A percentile compares a stretch with the other conserved stretches of the same genome.
phyloP scores from a whole-genome alignment of 139 green algal genomes.

The Ettlia oleoabundans region DNA sequence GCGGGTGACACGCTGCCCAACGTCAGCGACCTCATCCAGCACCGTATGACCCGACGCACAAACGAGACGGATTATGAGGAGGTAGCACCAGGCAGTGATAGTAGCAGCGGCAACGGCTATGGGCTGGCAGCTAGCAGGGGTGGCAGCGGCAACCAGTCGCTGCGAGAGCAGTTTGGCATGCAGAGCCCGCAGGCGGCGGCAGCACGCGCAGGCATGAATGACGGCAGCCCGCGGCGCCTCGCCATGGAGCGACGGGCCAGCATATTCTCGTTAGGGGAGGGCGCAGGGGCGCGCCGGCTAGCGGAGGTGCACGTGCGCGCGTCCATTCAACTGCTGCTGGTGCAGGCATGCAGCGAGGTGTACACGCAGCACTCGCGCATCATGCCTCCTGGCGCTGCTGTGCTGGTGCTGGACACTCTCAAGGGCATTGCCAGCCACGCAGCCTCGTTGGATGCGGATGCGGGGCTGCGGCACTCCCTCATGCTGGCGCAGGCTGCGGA shows the following conservation, averaged over 20 bases:
- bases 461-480: conserved; percentile 66
- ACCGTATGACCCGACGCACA: conserved; percentile 19
- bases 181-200: conserved; percentile 4
- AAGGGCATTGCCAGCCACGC: conserved; percentile 67
- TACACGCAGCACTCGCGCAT: conserved; percentile 54
- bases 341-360: conserved; percentile 72
- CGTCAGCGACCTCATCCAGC: conserved; percentile 44
- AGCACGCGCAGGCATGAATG: too few relatives aligned
- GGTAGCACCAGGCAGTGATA: neutral
- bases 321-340: conserved; percentile 89
- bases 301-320: conserved; percentile 74
- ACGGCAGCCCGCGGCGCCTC: neutral
- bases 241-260: conserved; percentile 2
- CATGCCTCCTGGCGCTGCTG: conserved; percentile 48
- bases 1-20: conserved; percentile 64
- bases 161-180: conserved; percentile 14
- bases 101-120: neutral
- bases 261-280: conserved; percentile 67
- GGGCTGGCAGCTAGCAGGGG: neutral
- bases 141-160: neutral
- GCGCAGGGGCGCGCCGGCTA: conserved; percentile 80
- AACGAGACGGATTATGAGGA: neutral
- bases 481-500: conserved; percentile 61
- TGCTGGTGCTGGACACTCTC: conserved; percentile 75
- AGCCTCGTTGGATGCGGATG: conserved; percentile 73